Evolutionary conservation across 768 basidiomycete genomes (phyloP).

Genomic region (Podaxis carcinomalis): DNA sequence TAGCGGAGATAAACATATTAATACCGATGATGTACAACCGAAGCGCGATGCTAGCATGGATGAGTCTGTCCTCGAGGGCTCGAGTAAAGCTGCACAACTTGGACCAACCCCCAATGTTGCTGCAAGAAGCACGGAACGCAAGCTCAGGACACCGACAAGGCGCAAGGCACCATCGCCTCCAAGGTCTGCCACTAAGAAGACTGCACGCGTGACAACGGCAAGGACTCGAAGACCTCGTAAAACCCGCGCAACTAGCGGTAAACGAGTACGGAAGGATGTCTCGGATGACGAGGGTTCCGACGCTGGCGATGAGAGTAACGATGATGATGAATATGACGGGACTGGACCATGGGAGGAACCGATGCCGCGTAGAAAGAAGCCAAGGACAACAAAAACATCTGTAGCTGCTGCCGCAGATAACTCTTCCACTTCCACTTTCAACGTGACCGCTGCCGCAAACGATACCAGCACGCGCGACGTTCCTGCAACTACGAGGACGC

Average conservation of each 20-base stretch:
- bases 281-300: constrained; percentile 6
- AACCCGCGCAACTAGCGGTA: not conserved
- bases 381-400: constrained; percentile 9
- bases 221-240: not conserved
- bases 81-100: not conserved
- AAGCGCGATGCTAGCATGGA: constrained; percentile 1
- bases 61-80: not conserved
- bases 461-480: not conserved
- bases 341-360: constrained; percentile 15
- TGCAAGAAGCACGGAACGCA: not conserved
- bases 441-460: constrained; percentile 8
- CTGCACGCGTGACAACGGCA: not conserved
- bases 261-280: not conserved
- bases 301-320: constrained; percentile 19
- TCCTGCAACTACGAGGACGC: constrained; percentile 38
- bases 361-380: constrained; percentile 29
- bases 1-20: constrained; percentile 13
- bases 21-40: constrained; percentile 1
- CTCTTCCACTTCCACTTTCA: constrained; percentile 11
- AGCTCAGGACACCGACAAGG: not conserved
- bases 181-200: not conserved
- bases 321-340: constrained; percentile 17
- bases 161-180: not conserved
- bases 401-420: constrained; percentile 3
- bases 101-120: not conserved